Percentiles rank a stretch among this genome's conserved stretches.
Conservation (phyloP, 352 stramenopile species). For the Pythium monospermum region DNA sequence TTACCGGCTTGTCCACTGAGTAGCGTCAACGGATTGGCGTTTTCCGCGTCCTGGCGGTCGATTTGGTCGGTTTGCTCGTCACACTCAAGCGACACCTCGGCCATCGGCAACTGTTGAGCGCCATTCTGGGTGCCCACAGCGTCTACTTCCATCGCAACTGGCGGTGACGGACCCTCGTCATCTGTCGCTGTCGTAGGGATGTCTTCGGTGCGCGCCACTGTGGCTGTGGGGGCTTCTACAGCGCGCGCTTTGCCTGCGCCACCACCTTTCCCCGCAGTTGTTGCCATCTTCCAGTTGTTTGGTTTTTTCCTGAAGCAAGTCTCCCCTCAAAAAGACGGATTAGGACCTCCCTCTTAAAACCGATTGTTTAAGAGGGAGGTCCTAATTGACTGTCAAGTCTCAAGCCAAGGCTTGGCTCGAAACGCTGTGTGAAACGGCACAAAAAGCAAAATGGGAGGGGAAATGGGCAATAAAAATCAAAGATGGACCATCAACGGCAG, state of each 20-base stretch:
- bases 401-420: neutral
- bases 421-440: constrained; percentile 5
- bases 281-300: constrained; percentile 14
- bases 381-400: no score
- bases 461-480: constrained; percentile 3
- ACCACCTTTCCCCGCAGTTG: constrained; percentile 11
- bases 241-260: constrained; percentile 11
- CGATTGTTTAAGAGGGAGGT: neutral
- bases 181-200: neutral
- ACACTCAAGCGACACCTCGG: no score
- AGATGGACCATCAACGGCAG: neutral
- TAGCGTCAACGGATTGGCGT: constrained; percentile 6
- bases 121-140: constrained; percentile 3
- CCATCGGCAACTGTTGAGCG: neutral
- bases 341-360: constrained; percentile 7
- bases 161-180: neutral
- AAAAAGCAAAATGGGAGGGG: neutral
- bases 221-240: neutral
- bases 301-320: neutral
- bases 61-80: constrained; percentile 11
- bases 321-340: no score
- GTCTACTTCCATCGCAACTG: neutral
- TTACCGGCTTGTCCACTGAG: neutral
- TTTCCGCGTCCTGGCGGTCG: constrained; percentile 8
- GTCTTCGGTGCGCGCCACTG: constrained; percentile 1